phyloP scores from a whole-genome alignment of 257 asterid genomes.

The Lantana camara region DNA sequence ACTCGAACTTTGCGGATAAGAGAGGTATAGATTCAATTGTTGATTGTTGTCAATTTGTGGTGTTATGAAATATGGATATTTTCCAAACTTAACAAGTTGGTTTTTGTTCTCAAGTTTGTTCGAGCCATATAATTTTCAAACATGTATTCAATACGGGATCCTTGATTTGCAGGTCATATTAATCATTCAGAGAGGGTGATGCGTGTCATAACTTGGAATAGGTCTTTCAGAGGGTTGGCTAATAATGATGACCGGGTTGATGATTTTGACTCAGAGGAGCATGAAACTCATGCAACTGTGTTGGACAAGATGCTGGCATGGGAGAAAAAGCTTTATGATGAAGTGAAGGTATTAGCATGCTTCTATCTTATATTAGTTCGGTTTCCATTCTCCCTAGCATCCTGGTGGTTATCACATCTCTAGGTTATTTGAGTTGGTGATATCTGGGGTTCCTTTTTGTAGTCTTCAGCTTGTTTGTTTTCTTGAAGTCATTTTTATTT shows the following conservation, averaged over 20 bases:
- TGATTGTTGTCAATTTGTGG: background rate
- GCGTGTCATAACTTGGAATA: conserved; percentile 98
- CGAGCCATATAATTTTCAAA: background rate
- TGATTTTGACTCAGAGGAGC: conserved; percentile 87
- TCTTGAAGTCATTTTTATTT: background rate
- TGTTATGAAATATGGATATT: background rate
- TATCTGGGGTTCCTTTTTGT: background rate
- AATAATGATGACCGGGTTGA: conserved; percentile 61
- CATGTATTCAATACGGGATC: background rate
- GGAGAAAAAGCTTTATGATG: conserved; percentile 99
- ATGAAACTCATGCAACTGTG: conserved; percentile 95
- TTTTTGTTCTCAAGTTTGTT: conserved; percentile 18
- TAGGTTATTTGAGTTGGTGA: conserved; percentile 3
- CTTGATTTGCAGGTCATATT: conserved; percentile 65
- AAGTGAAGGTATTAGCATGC: conserved; percentile 74
- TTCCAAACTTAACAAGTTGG: background rate
- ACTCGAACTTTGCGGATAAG: conserved; percentile 91
- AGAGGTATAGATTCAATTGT: conserved; percentile 59
- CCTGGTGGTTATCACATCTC: background rate
- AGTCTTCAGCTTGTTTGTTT: background rate
- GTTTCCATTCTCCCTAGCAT: background rate
- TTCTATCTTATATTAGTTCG: conserved; percentile 12
- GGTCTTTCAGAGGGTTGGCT: conserved; percentile 76
- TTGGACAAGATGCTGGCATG: conserved; percentile 99
- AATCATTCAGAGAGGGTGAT: conserved; percentile 94